phyloP scores from a whole-genome alignment of 495 filamentous ascomycete species.

The Hypoxylon cercidicola region DNA sequence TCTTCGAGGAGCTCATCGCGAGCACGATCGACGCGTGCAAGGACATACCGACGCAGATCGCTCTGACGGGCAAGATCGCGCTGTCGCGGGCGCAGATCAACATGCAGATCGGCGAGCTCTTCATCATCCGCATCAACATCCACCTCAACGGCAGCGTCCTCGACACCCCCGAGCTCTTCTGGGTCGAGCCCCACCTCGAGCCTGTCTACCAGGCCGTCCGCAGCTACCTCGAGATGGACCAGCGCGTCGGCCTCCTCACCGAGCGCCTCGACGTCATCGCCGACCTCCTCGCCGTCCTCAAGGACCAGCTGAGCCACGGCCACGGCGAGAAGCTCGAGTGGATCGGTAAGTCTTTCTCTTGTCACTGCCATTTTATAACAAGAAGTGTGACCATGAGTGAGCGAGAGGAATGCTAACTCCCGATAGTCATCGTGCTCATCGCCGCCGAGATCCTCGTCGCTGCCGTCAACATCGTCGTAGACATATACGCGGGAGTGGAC shows the following conservation, averaged over 20 bases:
- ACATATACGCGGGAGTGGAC: constrained; percentile 87
- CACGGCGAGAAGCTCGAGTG: constrained; percentile 96
- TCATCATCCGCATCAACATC: constrained; percentile 96
- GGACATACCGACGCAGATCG: constrained; percentile 88
- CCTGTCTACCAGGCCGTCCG: constrained; percentile 94
- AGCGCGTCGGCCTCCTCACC: constrained; percentile 88
- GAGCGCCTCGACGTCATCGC: constrained; percentile 93
- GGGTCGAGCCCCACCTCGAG: constrained; percentile 96
- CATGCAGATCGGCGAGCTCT: constrained; percentile 98
- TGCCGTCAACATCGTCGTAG: constrained; percentile 93
- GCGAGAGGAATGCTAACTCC: neutral
- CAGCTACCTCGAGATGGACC: constrained; percentile 97
- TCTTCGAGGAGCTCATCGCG: constrained; percentile 96
- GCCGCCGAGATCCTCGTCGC: constrained; percentile 96
- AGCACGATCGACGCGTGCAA: constrained; percentile 91
- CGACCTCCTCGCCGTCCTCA: constrained; percentile 91
- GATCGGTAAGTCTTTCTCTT: constrained; percentile 74
- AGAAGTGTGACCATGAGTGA: neutral
- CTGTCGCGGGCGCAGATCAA: constrained; percentile 89
- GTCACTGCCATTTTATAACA: neutral
- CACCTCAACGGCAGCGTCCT: constrained; percentile 96
- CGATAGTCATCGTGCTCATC: constrained; percentile 88
- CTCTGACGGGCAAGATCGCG: constrained; percentile 87
- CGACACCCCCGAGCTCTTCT: constrained; percentile 98
- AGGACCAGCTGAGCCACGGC: constrained; percentile 95